Evolutionary conservation across 1,284 basidiomycete species (phyloP).

Genomic region (Neonothopanus nambi): DNA sequence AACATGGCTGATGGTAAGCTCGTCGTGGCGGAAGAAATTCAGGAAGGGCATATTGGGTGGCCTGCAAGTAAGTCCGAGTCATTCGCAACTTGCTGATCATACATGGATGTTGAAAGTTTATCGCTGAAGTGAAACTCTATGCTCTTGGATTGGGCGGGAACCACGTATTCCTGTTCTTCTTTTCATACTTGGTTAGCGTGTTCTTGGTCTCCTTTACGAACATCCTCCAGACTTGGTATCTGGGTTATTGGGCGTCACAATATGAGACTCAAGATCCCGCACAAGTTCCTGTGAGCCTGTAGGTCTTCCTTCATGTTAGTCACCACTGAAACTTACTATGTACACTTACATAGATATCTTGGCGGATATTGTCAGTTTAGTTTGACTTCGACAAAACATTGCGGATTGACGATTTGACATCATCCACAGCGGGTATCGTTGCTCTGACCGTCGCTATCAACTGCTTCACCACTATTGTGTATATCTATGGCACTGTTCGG

Average conservation of each 20-base stretch:
- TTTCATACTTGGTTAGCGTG: constrained; percentile 24
- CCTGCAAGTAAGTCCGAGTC: constrained; percentile 24
- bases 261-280: constrained; percentile 36
- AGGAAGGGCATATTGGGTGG: constrained; percentile 41
- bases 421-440: constrained; percentile 1
- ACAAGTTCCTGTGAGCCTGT: constrained; percentile 33
- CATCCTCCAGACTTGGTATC: constrained; percentile 48
- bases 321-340: background rate
- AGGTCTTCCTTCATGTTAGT: constrained; percentile 17
- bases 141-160: constrained; percentile 29
- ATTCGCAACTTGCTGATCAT: background rate
- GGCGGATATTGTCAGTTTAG: constrained; percentile 7
- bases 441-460: background rate
- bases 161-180: constrained; percentile 28
- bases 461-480: constrained; percentile 11
- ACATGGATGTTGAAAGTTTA: constrained; percentile 19
- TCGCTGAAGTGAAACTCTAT: constrained; percentile 30
- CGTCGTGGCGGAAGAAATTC: constrained; percentile 50
- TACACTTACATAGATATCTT: constrained; percentile 6
- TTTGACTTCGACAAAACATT: background rate
- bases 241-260: constrained; percentile 53
- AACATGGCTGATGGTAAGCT: constrained; percentile 34
- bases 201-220: constrained; percentile 23
- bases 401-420: background rate
- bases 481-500: constrained; percentile 40